Evolutionary conservation across 805 yeast species (phyloP).

Genomic region (Suhomyces xylopsoci): DNA sequence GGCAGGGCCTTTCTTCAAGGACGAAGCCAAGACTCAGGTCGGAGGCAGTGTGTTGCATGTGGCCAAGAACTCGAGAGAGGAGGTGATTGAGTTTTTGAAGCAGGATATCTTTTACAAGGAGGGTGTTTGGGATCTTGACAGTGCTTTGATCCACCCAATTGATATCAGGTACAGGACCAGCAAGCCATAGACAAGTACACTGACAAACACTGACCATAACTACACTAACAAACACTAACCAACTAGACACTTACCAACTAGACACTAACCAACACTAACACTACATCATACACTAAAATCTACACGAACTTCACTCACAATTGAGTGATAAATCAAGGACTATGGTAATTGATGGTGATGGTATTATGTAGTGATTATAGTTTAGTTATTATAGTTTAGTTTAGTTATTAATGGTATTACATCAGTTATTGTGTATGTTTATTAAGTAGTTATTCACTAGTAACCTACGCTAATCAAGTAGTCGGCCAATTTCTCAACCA

Average conservation of each 20-base stretch:
- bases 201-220: too few relatives aligned
- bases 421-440: too few relatives aligned
- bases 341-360: too few relatives aligned
- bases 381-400: too few relatives aligned
- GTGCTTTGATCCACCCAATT: slow-evolving; percentile 55
- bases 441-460: slow-evolving; percentile 27
- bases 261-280: too few relatives aligned
- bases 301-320: too few relatives aligned
- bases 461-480: slow-evolving; percentile 86
- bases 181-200: slow-evolving; percentile 12
- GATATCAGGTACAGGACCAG: slow-evolving; percentile 36
- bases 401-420: too few relatives aligned
- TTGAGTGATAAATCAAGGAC: too few relatives aligned
- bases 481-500: slow-evolving; percentile 94
- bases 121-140: slow-evolving; percentile 76
- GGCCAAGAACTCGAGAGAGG: slow-evolving; percentile 62
- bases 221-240: too few relatives aligned
- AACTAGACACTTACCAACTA: too few relatives aligned
- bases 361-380: too few relatives aligned
- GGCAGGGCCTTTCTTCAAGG: slow-evolving; percentile 44
- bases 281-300: too few relatives aligned
- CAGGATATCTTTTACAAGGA: slow-evolving; percentile 58
- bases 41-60: slow-evolving; percentile 69
- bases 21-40: slow-evolving; percentile 45
- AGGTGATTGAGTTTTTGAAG: slow-evolving; percentile 61